phyloP scores from a whole-genome alignment of 345 rosid species.

The Dipteronia dyeriana region DNA sequence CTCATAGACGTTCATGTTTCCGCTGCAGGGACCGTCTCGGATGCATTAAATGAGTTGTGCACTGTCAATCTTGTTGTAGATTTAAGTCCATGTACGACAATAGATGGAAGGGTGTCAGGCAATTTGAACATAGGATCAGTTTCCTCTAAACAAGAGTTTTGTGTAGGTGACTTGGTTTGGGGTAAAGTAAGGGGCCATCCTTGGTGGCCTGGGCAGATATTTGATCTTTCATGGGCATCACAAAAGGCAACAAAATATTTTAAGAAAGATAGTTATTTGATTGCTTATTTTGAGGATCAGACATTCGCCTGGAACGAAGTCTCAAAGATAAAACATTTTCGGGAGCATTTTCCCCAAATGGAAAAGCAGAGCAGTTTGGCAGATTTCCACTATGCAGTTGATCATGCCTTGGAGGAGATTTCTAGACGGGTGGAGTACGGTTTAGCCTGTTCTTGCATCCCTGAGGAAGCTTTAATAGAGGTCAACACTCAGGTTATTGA shows the following conservation, averaged over 20 bases:
- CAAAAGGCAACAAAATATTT: constrained; percentile 58
- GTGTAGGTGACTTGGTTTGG: constrained; percentile 76
- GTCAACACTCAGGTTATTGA: constrained; percentile 52
- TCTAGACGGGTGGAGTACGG: constrained; percentile 73
- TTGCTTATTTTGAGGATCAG: constrained; percentile 76
- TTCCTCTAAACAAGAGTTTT: constrained; percentile 23
- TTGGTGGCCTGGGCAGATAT: constrained; percentile 92
- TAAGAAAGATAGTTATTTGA: constrained; percentile 51
- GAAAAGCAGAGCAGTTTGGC: constrained; percentile 56
- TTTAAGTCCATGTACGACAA: constrained; percentile 14
- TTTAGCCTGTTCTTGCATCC: constrained; percentile 70
- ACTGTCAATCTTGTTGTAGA: constrained; percentile 27
- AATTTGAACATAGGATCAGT: constrained; percentile 4
- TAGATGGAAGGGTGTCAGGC: constrained; percentile 10
- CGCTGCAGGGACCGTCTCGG: background rate
- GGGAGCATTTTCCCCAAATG: constrained; percentile 53
- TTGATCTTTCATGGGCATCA: constrained; percentile 57
- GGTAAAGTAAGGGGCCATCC: constrained; percentile 89
- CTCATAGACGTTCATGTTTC: background rate
- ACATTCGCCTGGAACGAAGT: constrained; percentile 75
- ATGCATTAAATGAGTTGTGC: constrained; percentile 14
- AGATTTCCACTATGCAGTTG: constrained; percentile 56
- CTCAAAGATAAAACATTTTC: constrained; percentile 63
- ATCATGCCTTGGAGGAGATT: constrained; percentile 71
- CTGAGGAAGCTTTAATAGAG: constrained; percentile 41